Evolutionary conservation across 78 protist species (phyloP).

Genomic region (Isochrysis galbana): DNA sequence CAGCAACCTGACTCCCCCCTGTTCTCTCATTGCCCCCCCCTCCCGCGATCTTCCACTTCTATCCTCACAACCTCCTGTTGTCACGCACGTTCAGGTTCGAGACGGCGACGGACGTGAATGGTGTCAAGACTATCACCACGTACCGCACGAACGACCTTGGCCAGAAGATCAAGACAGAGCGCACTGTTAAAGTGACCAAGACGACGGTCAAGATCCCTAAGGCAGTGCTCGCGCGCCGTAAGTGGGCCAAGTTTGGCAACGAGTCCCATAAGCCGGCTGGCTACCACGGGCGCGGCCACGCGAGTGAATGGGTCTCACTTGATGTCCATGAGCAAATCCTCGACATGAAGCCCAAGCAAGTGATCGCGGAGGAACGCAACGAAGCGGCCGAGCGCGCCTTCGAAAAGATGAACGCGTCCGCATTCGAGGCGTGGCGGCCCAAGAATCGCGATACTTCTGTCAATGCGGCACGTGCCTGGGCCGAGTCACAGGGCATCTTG

Average conservation of each 20-base stretch:
- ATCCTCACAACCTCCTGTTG: no score
- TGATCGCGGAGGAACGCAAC: not conserved
- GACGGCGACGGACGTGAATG: not conserved
- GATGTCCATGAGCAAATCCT: not conserved
- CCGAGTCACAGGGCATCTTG: not conserved
- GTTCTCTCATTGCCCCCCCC: no score
- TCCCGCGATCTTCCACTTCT: no score
- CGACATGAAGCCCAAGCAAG: not conserved
- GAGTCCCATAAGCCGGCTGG: not conserved
- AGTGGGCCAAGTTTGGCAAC: not conserved
- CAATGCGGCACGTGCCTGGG: not conserved
- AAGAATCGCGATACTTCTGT: not conserved
- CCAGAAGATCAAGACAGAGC: not conserved
- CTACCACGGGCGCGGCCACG: conserved; percentile 11
- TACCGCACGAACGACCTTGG: not conserved
- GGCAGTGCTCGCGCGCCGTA: not conserved
- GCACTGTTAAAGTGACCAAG: not conserved
- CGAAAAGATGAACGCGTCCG: not conserved
- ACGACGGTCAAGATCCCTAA: not conserved
- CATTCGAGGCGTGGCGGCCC: conserved; percentile 27
- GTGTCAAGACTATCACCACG: conserved; percentile 1
- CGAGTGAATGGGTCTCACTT: not conserved
- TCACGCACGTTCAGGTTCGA: conserved; percentile 11
- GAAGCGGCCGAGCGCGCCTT: conserved; percentile 17
- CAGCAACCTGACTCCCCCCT: no score